A percentile compares a stretch with the other conserved stretches of the same genome.
phyloP scores from a whole-genome alignment of 345 rosid genomes.

The Corymbia maculata region DNA sequence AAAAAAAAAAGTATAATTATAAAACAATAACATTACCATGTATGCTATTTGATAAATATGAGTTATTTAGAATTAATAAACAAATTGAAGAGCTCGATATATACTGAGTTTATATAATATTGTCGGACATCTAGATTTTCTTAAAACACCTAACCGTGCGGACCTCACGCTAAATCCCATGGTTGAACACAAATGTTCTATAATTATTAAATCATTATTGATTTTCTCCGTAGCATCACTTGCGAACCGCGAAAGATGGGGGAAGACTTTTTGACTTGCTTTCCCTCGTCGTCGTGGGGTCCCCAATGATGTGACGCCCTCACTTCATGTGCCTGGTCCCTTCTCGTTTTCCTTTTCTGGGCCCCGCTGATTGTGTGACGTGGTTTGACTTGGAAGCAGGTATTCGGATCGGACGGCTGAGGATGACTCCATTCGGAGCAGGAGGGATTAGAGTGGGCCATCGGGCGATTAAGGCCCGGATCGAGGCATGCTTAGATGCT shows the following conservation, averaged over 20 bases:
- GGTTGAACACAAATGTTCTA: too few species aligned
- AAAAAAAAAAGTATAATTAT: too few species aligned
- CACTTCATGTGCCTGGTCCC: neutral
- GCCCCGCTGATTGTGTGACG: neutral
- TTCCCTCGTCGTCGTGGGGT: neutral
- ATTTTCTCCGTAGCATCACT: accelerated
- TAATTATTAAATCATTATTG: too few species aligned
- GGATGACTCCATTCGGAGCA: neutral
- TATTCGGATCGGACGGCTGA: neutral
- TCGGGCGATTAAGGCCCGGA: neutral
- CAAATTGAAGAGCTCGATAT: neutral
- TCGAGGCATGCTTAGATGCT: neutral
- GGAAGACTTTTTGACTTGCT: too few species aligned
- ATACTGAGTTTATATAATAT: accelerated
- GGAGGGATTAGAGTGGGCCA: neutral
- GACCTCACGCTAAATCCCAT: neutral
- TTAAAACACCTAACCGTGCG: too few species aligned
- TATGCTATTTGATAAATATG: neutral
- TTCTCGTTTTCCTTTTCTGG: neutral
- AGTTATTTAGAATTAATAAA: too few species aligned
- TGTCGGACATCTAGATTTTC: neutral
- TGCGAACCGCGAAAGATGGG: too few species aligned
- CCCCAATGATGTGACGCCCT: neutral
- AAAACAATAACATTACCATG: neutral
- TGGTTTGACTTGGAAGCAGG: neutral